Evolutionary conservation across 768 basidiomycete genomes (phyloP).

Genomic region (Tulasnella sp.): DNA sequence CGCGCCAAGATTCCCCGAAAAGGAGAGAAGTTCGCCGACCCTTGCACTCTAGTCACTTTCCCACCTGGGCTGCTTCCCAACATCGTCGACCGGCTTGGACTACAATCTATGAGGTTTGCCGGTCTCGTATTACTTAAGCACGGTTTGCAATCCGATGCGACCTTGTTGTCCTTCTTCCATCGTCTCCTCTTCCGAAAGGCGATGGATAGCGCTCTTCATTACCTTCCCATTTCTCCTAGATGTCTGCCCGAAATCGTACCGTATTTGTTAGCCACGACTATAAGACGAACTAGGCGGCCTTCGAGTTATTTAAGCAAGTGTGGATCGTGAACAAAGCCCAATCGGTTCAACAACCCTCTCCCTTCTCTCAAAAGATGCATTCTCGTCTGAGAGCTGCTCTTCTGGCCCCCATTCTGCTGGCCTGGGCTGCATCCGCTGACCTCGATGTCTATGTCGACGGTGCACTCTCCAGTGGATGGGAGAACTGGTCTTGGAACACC

Average conservation of each 20-base stretch:
- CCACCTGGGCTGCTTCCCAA: not conserved
- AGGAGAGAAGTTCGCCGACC: not conserved
- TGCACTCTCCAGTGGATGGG: conserved; percentile 52
- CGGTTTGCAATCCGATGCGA: not conserved
- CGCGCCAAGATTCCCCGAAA: conserved; percentile 18
- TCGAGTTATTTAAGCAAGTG: not conserved
- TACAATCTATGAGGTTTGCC: not conserved
- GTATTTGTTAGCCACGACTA: not conserved
- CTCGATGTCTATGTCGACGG: conserved; percentile 51
- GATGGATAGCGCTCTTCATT: not conserved
- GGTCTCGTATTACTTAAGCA: not conserved
- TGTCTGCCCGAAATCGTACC: not conserved
- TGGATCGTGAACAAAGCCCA: not conserved
- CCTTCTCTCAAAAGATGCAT: not conserved
- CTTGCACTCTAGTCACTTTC: not conserved
- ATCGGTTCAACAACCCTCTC: not conserved
- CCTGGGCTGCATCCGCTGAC: conserved; percentile 43
- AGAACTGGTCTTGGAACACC: conserved; percentile 58
- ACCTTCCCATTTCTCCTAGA: not conserved
- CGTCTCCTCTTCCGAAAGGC: not conserved
- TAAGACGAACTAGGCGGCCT: not conserved
- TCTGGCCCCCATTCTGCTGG: not conserved
- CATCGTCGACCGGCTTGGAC: not conserved
- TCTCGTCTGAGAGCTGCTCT: not conserved
- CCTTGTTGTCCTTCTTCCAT: not conserved